Evolutionary conservation across 441 rosid genomes (phyloP), one percentile per base, ranked within the genome.

Genomic region (Pelargonium fulgidum): DNA sequence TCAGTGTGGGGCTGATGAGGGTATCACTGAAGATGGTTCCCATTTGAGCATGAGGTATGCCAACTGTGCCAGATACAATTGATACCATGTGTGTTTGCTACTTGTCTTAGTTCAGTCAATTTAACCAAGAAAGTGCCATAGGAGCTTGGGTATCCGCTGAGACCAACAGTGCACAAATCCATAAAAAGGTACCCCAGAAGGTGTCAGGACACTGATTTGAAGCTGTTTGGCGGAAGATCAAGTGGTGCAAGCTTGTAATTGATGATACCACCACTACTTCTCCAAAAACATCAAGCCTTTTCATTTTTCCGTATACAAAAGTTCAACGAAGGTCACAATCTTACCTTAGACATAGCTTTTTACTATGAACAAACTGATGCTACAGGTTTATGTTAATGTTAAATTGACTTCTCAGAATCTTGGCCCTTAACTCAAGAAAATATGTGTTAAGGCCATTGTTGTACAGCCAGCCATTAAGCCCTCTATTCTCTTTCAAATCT

Each of bases 71-170:
- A 2, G 9, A 17, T 26, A 61, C 6, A 39, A 39, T 7, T 7
- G 42, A 64, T 26, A 22, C 0, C 6, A 29, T 36, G 12, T 0
- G 22, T 68, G 36, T 56, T 48, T 61, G 54, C 47, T 16, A 41
- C 10, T 9, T 58, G 33, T 72, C 19, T 47, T 52, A 42, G 20
- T 22, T 22, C 12, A 36, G 6, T 44, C 3, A 20, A 20, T 22
- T 64, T 7, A 16, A 47, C 64, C 17, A 72, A 48, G 61, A 22
- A 68, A 73, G 52, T 65, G 59, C 58, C 10, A 2, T 74, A 85
- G 91, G 86, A 85, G 83, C 77, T 19, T 81, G 81, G 87, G 85
- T 54, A 76, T 87, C 70, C 41, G 84, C 62, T 81, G 73, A 79
- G 67, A 56, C 67, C 36, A 50, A 74, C 5, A 54, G 67, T 41